Conservation (phyloP, 441 rosid species). For the Metrosideros polymorpha region DNA sequence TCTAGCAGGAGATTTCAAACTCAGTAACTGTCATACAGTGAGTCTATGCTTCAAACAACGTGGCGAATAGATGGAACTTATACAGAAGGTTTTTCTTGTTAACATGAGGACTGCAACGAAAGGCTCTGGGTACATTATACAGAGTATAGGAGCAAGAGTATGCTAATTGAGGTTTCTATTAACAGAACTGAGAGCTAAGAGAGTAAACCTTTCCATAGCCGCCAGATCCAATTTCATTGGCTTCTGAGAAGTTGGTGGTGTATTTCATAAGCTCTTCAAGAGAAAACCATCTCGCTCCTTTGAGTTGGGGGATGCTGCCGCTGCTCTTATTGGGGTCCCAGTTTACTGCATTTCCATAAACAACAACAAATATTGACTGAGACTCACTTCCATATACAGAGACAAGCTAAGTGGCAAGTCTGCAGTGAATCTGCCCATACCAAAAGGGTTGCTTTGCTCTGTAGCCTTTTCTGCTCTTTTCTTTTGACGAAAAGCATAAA, state of each 20-base stretch:
- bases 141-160: not conserved
- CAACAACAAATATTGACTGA: not conserved
- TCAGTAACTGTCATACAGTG: not conserved
- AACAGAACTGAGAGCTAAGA: not conserved
- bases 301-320: slow-evolving; percentile 49
- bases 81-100: not conserved
- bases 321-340: slow-evolving; percentile 49
- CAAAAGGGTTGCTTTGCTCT: slow-evolving; percentile 51
- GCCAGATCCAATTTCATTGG: slow-evolving; percentile 62
- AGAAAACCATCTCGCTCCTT: slow-evolving; percentile 65
- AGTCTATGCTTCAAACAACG: not conserved
- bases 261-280: slow-evolving; percentile 68
- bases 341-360: slow-evolving; percentile 27
- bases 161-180: not conserved
- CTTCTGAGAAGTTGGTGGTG: slow-evolving; percentile 51
- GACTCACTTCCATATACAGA: not conserved
- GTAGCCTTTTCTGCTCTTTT: slow-evolving; percentile 57
- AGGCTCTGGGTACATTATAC: no score
- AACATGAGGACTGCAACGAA: not conserved
- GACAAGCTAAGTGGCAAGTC: not conserved
- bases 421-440: slow-evolving; percentile 17
- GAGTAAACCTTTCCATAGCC: slow-evolving; percentile 79
- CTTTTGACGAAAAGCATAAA: slow-evolving; percentile 58
- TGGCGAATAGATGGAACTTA: not conserved
- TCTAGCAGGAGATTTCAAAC: not conserved